A percentile compares a stretch with the other conserved stretches of the same genome.
These are phyloP conservation scores for Inga oerstediana DNA, from an alignment of 306 rosid species.

Conservation along the genomic window DNA sequence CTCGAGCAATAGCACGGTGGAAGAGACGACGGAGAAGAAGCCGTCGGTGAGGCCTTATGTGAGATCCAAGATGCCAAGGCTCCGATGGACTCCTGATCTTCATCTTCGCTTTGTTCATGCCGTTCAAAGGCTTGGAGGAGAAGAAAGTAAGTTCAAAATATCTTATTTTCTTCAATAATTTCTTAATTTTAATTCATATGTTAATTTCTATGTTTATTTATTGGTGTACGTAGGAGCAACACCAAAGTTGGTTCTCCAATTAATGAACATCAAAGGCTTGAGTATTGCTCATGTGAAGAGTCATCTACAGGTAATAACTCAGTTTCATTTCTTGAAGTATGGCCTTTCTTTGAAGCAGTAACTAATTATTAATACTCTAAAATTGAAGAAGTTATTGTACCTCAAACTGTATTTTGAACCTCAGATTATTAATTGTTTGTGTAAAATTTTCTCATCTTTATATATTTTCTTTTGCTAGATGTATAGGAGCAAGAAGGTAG, in stretches of 20 bases:
- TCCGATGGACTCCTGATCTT: slow-evolving; percentile 94
- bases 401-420: background rate
- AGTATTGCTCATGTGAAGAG: slow-evolving; percentile 97
- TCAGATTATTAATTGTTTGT: background rate
- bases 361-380: background rate
- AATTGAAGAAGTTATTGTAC: background rate
- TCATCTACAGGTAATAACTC: slow-evolving; percentile 76
- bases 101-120: slow-evolving; percentile 91
- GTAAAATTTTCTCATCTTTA: background rate
- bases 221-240: slow-evolving; percentile 73
- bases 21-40: slow-evolving; percentile 66
- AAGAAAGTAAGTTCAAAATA: slow-evolving; percentile 66
- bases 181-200: background rate
- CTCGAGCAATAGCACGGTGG: slow-evolving; percentile 91
- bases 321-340: background rate
- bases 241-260: slow-evolving; percentile 95
- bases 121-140: slow-evolving; percentile 92
- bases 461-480: slow-evolving; percentile 51
- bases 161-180: background rate
- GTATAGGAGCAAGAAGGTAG: slow-evolving; percentile 87
- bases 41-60: slow-evolving; percentile 79
- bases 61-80: slow-evolving; percentile 90
- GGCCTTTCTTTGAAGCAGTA: background rate
- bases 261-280: slow-evolving; percentile 92
- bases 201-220: background rate